These are phyloP conservation scores for Mycena kentingensis DNA, from an alignment of 768 basidiomycete species.

Conservation along the genomic window DNA sequence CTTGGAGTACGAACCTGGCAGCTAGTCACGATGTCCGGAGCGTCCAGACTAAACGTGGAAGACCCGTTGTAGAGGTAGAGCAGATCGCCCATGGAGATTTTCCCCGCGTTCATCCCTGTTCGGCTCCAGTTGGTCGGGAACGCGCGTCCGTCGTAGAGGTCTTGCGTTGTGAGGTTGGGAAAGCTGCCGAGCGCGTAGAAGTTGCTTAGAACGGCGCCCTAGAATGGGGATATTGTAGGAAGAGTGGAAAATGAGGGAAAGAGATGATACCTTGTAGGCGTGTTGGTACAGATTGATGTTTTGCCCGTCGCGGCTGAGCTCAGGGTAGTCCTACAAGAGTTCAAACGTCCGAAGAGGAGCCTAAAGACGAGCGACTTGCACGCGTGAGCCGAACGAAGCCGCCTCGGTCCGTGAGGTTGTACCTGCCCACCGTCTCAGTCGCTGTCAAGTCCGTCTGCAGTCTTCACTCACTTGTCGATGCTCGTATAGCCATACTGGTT, in stretches of 20 bases:
- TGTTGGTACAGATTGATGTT: slow-evolving; percentile 22
- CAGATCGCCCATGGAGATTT: slow-evolving; percentile 3
- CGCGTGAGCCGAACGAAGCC: slow-evolving; percentile 22
- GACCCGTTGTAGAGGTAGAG: not conserved
- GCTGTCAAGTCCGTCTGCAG: slow-evolving; percentile 1
- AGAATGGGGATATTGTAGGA: too few relatives aligned
- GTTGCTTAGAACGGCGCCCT: slow-evolving; percentile 26
- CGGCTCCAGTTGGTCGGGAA: slow-evolving; percentile 9
- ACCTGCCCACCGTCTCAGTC: not conserved
- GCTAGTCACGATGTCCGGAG: not conserved
- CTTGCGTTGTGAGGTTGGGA: slow-evolving; percentile 21
- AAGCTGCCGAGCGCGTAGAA: slow-evolving; percentile 14
- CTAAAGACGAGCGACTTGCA: too few relatives aligned
- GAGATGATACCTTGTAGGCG: too few relatives aligned
- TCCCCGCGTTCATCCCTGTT: slow-evolving; percentile 7
- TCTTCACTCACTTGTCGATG: too few relatives aligned
- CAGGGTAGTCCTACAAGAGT: slow-evolving; percentile 17
- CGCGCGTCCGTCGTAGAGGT: slow-evolving; percentile 14
- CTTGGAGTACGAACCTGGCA: too few relatives aligned
- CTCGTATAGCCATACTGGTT: too few relatives aligned
- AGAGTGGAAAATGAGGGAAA: too few relatives aligned
- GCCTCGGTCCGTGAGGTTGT: slow-evolving; percentile 24
- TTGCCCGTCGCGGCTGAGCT: slow-evolving; percentile 23
- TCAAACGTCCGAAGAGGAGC: too few relatives aligned
- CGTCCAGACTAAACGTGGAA: not conserved